Percentiles rank a stretch among this genome's conserved stretches.
phyloP scores from a whole-genome alignment of 75 land plant species.

The Pinus tabuliformis region DNA sequence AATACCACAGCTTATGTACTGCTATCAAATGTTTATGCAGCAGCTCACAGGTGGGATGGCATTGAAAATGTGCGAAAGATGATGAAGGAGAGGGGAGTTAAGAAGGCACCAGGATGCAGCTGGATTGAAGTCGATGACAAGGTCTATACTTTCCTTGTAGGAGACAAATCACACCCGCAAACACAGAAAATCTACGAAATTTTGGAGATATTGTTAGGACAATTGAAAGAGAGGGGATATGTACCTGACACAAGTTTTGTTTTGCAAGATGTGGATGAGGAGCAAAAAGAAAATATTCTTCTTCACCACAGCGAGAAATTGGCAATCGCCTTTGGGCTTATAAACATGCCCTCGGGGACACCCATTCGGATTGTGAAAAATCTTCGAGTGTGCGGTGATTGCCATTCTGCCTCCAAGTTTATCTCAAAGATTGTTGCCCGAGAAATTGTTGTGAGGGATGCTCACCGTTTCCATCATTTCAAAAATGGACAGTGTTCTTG shows the following conservation, averaged over 20 bases:
- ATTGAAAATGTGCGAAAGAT: constrained; percentile 20
- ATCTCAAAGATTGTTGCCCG: constrained; percentile 11
- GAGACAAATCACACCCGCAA: constrained; percentile 23
- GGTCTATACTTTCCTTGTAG: constrained; percentile 26
- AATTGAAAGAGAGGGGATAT: constrained; percentile 19
- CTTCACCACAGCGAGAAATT: constrained; percentile 30
- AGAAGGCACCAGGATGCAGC: constrained; percentile 25
- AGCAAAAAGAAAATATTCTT: constrained; percentile 16
- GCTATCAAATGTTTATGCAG: constrained; percentile 32
- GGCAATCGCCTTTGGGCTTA: constrained; percentile 29
- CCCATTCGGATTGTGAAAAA: constrained; percentile 20
- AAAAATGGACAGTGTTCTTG: constrained; percentile 12
- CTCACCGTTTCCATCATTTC: constrained; percentile 13
- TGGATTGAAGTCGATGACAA: constrained; percentile 23
- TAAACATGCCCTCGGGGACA: constrained; percentile 9
- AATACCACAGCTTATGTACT: constrained; percentile 27
- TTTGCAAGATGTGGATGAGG: constrained; percentile 21
- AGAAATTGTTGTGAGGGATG: constrained; percentile 10
- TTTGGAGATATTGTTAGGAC: constrained; percentile 10
- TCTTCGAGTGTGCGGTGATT: constrained; percentile 13
- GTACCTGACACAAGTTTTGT: constrained; percentile 9
- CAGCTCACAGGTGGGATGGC: constrained; percentile 20
- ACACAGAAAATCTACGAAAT: constrained; percentile 14
- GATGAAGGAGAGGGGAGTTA: constrained; percentile 18
- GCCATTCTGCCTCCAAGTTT: constrained; percentile 15